phyloP scores from a whole-genome alignment of 2,329 filamentous ascomycete genomes.

The Phoma sp. region DNA sequence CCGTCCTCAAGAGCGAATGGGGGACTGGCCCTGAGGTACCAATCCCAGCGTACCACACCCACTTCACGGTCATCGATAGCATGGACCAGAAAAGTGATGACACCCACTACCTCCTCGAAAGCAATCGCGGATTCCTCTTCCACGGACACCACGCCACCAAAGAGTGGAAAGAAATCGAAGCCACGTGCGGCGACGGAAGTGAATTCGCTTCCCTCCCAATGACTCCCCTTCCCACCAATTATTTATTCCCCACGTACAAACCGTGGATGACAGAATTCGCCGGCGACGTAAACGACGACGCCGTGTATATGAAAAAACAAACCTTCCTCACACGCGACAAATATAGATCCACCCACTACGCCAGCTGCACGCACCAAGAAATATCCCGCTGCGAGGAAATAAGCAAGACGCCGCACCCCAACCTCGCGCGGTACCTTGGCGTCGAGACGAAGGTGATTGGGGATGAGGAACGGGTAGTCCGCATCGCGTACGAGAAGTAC shows the following conservation, averaged over 20 bases:
- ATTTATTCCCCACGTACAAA: conserved; percentile 5
- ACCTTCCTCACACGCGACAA: not conserved
- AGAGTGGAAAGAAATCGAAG: not conserved
- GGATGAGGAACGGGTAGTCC: not conserved
- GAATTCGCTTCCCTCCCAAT: not conserved
- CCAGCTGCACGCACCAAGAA: not conserved
- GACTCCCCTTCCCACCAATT: not conserved
- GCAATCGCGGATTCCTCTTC: not conserved
- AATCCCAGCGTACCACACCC: not conserved
- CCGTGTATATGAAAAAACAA: conserved; percentile 7
- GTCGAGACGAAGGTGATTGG: not conserved
- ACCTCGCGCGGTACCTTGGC: conserved; percentile 13
- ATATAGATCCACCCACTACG: not conserved
- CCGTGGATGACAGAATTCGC: not conserved
- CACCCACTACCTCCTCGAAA: not conserved
- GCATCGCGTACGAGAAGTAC: conserved; percentile 15
- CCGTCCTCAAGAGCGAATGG: not conserved
- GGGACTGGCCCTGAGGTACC: not conserved
- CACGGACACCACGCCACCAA: not conserved
- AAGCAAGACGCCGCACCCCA: not conserved
- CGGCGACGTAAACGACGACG: not conserved
- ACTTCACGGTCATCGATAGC: not conserved
- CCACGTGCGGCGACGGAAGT: not conserved
- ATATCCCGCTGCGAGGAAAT: not conserved
- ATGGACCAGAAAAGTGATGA: not conserved